Percentiles rank a stretch among this genome's conserved stretches.
phyloP scores from a whole-genome alignment of 805 yeast genomes.

The Kregervanrija delftensis region DNA sequence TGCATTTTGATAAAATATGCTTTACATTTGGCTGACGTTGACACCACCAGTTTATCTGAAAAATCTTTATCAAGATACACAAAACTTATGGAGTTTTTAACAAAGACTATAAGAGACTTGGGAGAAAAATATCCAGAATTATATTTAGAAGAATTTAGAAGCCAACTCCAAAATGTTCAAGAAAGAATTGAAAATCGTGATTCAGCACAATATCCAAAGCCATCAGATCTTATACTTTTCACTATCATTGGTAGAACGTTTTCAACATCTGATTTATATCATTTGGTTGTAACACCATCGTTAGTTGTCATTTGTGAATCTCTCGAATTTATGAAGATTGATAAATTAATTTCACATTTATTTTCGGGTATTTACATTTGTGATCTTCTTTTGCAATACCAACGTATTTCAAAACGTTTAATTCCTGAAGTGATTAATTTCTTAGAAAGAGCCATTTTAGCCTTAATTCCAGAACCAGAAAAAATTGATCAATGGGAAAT shows the following conservation, averaged over 20 bases:
- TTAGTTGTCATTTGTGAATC: constrained; percentile 65
- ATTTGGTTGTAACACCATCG: constrained; percentile 82
- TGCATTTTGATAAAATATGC: constrained; percentile 58
- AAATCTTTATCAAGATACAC: constrained; percentile 19
- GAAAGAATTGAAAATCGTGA: constrained; percentile 35
- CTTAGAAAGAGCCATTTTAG: constrained; percentile 43
- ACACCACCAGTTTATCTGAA: constrained; percentile 13
- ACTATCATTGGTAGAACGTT: constrained; percentile 68
- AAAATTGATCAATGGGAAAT: constrained; percentile 13
- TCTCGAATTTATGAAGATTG: constrained; percentile 44
- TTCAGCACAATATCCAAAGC: constrained; percentile 26
- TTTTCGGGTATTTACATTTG: constrained; percentile 61
- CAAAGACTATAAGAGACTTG: constrained; percentile 44
- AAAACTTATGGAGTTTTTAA: constrained; percentile 30
- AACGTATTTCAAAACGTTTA: constrained; percentile 70
- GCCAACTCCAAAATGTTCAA: constrained; percentile 49
- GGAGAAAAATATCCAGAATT: constrained; percentile 60
- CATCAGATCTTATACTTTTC: constrained; percentile 60
- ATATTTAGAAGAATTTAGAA: constrained; percentile 58
- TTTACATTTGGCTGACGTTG: constrained; percentile 38
- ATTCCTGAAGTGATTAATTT: constrained; percentile 72
- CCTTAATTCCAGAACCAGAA: constrained; percentile 34
- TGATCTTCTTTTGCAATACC: constrained; percentile 63
- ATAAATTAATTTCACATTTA: constrained; percentile 20
- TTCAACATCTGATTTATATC: constrained; percentile 95